A percentile compares a stretch with the other conserved stretches of the same genome.
Conservation (phyloP, 371 early-diverging fungal species). For the Mortierella sp. region DNA sequence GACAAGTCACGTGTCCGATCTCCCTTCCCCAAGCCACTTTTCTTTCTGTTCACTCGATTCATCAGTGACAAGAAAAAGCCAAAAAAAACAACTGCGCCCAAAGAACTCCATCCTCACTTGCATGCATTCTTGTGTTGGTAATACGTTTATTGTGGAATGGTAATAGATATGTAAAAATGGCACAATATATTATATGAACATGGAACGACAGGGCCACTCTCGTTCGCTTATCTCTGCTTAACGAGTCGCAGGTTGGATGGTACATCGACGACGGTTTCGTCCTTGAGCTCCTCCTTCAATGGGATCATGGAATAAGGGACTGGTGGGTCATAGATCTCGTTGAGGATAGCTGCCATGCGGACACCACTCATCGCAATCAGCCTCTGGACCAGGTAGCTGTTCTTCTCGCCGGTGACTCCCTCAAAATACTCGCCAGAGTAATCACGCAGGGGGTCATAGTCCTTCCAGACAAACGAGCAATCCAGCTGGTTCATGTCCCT, state of each 20-base stretch:
- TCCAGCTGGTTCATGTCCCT: slow-evolving; percentile 34
- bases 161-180: background rate
- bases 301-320: slow-evolving; percentile 1
- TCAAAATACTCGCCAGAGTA: slow-evolving; percentile 49
- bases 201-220: background rate
- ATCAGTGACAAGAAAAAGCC: background rate
- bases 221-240: slow-evolving; percentile 15
- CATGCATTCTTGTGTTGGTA: background rate
- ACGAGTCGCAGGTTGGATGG: slow-evolving; percentile 9
- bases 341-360: slow-evolving; percentile 57
- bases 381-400: slow-evolving; percentile 37
- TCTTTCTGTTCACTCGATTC: background rate
- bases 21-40: slow-evolving; percentile 8
- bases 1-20: background rate
- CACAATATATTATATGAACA: background rate
- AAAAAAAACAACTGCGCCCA: slow-evolving; percentile 7
- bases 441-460: slow-evolving; percentile 33
- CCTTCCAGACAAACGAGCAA: slow-evolving; percentile 49
- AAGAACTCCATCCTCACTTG: background rate
- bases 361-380: slow-evolving; percentile 57
- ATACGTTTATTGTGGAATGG: background rate
- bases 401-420: slow-evolving; percentile 24
- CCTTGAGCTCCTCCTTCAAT: background rate
- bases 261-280: background rate
- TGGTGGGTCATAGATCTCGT: slow-evolving; percentile 52